These are phyloP conservation scores for Lindgomyces ingoldianus DNA, from an alignment of 495 filamentous ascomycete genomes.

Conservation along the genomic window DNA sequence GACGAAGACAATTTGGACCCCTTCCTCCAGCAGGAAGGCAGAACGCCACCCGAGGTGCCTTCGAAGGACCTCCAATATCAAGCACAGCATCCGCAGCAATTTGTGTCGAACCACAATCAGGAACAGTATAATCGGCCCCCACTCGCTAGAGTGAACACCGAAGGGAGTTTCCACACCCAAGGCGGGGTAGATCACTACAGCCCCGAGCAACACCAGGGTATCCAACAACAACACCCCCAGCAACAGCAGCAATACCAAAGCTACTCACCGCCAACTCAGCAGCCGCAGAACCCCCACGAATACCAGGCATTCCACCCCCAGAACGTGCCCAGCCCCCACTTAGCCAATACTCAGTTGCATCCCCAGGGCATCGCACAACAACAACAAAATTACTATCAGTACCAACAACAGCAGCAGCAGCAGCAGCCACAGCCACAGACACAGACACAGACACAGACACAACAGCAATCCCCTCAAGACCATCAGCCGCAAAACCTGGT, in stretches of 20 bases:
- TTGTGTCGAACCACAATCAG: conserved; percentile 28
- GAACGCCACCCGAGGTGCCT: conserved; percentile 27
- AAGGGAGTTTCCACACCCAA: conserved; percentile 35
- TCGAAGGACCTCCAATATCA: conserved; percentile 31
- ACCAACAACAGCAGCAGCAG: conserved; percentile 34
- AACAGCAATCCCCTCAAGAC: conserved; percentile 27
- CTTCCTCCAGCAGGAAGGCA: conserved; percentile 37
- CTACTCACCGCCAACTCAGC: conserved; percentile 27
- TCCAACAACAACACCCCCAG: conserved; percentile 25
- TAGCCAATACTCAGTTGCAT: conserved; percentile 24
- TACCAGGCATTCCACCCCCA: conserved; percentile 38
- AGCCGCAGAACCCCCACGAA: conserved; percentile 25
- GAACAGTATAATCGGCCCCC: conserved; percentile 37
- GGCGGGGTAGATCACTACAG: conserved; percentile 39
- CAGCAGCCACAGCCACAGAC: conserved; percentile 20
- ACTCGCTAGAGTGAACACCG: conserved; percentile 37
- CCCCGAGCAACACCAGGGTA: conserved; percentile 35
- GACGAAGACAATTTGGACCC: conserved; percentile 39
- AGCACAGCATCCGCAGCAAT: conserved; percentile 27
- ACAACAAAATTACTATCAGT: conserved; percentile 34
- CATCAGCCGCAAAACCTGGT: conserved; percentile 10
- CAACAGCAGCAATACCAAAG: conserved; percentile 31
- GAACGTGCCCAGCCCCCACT: conserved; percentile 20
- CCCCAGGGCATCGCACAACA: conserved; percentile 27
- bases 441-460: conserved; percentile 24